Evolutionary conservation across 805 yeast genomes (phyloP), one percentile per base, ranked within the genome.

Genomic region (Saccharomycopsis babjevae): DNA sequence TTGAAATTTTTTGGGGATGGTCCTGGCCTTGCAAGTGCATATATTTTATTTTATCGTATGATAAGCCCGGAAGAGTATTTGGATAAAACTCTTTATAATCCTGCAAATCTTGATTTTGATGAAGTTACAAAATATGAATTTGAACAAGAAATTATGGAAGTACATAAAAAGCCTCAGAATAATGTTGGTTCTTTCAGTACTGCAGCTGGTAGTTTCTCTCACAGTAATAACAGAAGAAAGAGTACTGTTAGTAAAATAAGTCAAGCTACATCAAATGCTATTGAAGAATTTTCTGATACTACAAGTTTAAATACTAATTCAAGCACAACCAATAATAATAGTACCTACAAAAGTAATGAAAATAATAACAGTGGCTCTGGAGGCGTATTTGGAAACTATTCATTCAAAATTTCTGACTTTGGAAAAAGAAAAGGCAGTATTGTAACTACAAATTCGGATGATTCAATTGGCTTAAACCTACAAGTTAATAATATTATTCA

Each of bases 21-120:
- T 3, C 86, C 88, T 2, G 94, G 96, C 7, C 78, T 89, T 68
- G 91, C 97, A 0, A 86, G 97, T 32, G 98, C 98, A 0, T 94
- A 94, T 72, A 85, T 94, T 32, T 74, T 94, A 59, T 89, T 92
- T 68, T 93, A 93, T 72, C 85, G 82, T 66, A 85, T 83, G 64
- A 76, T 78, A n/a, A 72, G 75, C 15, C 79, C 79, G 34, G 73
- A 71, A 11, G 65, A 63, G n/a, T 77, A 69, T 61, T 56, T 63
- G 46, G 63, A 67, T 1, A 67, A 67, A 18, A 68, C 68, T 22
- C 62, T 74, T 20, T 72, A 65, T 66, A 67, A 67, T 42, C 43
- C 40, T 11, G 30, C 43, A 25, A 54, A 30, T n/a, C 50, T 59
- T 20, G 61, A 61, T 25, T 43, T 58, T n/a, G 61, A 61, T n/a